Conservation (phyloP, 305 asterid species). For the Fraxinus xanthoxyloides region DNA sequence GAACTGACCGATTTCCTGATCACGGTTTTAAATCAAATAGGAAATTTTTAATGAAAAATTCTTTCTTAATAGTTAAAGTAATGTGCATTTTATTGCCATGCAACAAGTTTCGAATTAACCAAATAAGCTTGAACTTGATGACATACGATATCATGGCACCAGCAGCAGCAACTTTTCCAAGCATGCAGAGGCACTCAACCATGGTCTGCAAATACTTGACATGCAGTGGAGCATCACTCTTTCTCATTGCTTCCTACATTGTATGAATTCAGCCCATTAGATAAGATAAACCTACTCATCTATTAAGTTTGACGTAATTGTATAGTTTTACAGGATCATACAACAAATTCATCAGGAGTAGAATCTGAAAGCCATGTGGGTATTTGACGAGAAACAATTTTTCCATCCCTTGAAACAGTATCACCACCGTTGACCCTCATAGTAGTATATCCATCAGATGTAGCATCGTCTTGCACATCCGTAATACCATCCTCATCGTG, state of each 20-base stretch:
- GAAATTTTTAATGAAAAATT: background rate
- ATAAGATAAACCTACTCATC: slow-evolving; percentile 21
- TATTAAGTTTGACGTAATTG: slow-evolving; percentile 21
- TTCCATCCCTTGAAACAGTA: slow-evolving; percentile 48
- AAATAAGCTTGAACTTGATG: slow-evolving; percentile 22
- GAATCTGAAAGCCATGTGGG: slow-evolving; percentile 92
- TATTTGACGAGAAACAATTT: slow-evolving; percentile 56
- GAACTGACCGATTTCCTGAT: background rate
- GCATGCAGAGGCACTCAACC: slow-evolving; percentile 97
- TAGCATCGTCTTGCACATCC: slow-evolving; percentile 61
- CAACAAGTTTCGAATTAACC: background rate
- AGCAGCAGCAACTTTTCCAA: slow-evolving; percentile 99
- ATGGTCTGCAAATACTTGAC: slow-evolving; percentile 94
- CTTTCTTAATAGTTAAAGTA: background rate
- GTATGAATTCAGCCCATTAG: slow-evolving; percentile 27
- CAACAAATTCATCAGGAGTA: slow-evolving; percentile 97
- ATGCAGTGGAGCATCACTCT: slow-evolving; percentile 74
- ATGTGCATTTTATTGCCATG: background rate
- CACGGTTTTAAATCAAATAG: background rate
- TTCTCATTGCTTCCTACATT: slow-evolving; percentile 92
- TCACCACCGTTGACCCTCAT: slow-evolving; percentile 66
- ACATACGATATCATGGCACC: slow-evolving; percentile 96
- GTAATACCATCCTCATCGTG: slow-evolving; percentile 65
- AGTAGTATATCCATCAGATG: slow-evolving; percentile 55
- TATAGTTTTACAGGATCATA: slow-evolving; percentile 49